Evolutionary conservation across 768 basidiomycete species (phyloP).

Genomic region (Daedaleopsis nitida): DNA sequence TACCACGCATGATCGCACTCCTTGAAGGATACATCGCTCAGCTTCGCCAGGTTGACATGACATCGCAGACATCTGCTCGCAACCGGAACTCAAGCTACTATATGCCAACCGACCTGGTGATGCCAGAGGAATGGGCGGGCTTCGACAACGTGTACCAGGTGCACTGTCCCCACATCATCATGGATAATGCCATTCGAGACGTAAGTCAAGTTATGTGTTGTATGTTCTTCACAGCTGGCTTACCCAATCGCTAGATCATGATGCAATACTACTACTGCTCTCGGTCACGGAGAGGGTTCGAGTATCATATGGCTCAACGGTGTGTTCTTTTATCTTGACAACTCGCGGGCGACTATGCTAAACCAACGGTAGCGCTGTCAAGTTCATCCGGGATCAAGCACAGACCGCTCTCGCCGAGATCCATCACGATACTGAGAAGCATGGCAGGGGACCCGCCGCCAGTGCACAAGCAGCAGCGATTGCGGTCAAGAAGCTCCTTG

Average conservation of each 20-base stretch:
- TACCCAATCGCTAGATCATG: conserved; percentile 62
- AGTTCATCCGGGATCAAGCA: conserved; percentile 86
- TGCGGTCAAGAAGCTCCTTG: conserved; percentile 65
- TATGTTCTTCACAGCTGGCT: background rate
- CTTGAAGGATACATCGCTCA: conserved; percentile 63
- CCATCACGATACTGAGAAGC: conserved; percentile 28
- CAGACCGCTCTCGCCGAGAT: conserved; percentile 42
- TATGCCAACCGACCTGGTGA: conserved; percentile 68
- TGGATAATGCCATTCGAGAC: conserved; percentile 78
- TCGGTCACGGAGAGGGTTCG: conserved; percentile 71
- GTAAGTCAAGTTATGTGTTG: conserved; percentile 55
- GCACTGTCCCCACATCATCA: conserved; percentile 80
- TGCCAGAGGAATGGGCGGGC: conserved; percentile 70
- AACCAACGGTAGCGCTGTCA: conserved; percentile 59
- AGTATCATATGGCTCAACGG: conserved; percentile 89
- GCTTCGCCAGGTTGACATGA: conserved; percentile 48
- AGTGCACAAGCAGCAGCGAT: conserved; percentile 69
- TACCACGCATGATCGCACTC: conserved; percentile 57
- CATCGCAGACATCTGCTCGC: conserved; percentile 30
- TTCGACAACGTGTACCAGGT: conserved; percentile 93
- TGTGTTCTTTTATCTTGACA: conserved; percentile 34
- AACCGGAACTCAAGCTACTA: conserved; percentile 46
- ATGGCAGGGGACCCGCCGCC: conserved; percentile 34
- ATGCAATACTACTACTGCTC: conserved; percentile 89
- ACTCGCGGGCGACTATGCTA: background rate